Evolutionary conservation across 108 stramenopile species (phyloP).

Genomic region (Cyclotella choctawhatcheeana): DNA sequence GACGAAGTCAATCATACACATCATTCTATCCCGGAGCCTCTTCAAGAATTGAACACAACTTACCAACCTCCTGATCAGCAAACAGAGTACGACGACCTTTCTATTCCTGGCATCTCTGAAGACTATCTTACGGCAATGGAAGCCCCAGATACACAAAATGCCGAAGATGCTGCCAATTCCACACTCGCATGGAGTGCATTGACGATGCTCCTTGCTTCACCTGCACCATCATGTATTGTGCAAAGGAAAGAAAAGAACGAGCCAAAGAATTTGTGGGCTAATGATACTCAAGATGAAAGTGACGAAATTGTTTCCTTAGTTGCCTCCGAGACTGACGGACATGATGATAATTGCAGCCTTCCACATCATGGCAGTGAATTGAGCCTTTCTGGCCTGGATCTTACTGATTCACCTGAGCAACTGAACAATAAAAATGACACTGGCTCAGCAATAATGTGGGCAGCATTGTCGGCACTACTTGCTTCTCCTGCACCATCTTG

Average conservation of each 20-base stretch:
- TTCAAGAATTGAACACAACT: neutral
- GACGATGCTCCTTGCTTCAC: neutral
- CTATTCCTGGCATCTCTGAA: neutral
- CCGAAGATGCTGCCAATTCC: neutral
- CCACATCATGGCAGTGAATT: neutral
- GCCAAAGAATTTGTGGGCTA: slow-evolving; percentile 14
- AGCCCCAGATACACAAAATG: neutral
- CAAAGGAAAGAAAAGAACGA: neutral
- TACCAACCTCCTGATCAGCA: neutral
- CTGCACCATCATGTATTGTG: slow-evolving; percentile 9
- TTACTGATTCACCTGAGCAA: neutral
- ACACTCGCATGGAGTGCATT: slow-evolving; percentile 10
- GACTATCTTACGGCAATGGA: neutral
- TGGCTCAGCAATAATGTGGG: neutral
- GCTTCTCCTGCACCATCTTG: slow-evolving; percentile 1
- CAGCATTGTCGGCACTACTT: neutral
- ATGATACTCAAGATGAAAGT: neutral
- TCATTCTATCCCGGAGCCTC: neutral
- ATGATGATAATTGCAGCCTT: neutral
- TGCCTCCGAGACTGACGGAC: neutral
- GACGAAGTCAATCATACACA: neutral
- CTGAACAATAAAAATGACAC: neutral
- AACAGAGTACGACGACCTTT: neutral
- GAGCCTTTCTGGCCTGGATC: neutral
- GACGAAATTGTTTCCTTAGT: slow-evolving; percentile 6